Percentiles rank a stretch among this genome's conserved stretches.
Conservation (phyloP, 2,329 filamentous ascomycete species). For the Scedosporium dehoogii region DNA sequence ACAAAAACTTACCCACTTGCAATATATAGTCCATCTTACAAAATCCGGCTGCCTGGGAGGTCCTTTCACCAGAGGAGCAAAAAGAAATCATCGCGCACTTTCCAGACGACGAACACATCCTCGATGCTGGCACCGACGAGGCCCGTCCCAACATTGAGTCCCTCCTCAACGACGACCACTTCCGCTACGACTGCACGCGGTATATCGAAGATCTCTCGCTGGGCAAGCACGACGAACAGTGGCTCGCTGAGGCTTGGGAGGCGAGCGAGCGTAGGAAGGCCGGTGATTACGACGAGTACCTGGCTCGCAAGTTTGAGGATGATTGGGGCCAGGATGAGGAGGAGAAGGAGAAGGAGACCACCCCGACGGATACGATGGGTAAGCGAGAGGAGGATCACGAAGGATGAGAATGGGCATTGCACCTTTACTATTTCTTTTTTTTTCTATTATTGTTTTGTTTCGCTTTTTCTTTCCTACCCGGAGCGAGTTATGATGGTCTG, state of each 20-base stretch:
- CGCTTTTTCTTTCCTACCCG: neutral
- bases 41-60: constrained; percentile 27
- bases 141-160: constrained; percentile 30
- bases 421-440: neutral
- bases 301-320: constrained; percentile 32
- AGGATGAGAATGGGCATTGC: neutral
- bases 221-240: constrained; percentile 41
- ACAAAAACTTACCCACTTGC: no score
- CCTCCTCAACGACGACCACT: constrained; percentile 35
- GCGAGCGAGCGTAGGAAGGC: constrained; percentile 37
- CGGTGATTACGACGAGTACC: constrained; percentile 40
- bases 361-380: neutral
- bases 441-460: neutral
- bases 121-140: constrained; percentile 21
- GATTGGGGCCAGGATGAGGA: constrained; percentile 30
- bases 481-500: neutral
- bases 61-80: constrained; percentile 22
- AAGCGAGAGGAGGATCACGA: neutral
- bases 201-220: constrained; percentile 34
- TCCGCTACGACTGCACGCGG: constrained; percentile 34
- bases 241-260: constrained; percentile 41
- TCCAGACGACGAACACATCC: constrained; percentile 26
- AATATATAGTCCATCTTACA: constrained; percentile 22
- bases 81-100: constrained; percentile 27
- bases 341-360: neutral